Evolutionary conservation across 2,329 filamentous ascomycete genomes (phyloP).

Genomic region (Dactylellina cionopaga): DNA sequence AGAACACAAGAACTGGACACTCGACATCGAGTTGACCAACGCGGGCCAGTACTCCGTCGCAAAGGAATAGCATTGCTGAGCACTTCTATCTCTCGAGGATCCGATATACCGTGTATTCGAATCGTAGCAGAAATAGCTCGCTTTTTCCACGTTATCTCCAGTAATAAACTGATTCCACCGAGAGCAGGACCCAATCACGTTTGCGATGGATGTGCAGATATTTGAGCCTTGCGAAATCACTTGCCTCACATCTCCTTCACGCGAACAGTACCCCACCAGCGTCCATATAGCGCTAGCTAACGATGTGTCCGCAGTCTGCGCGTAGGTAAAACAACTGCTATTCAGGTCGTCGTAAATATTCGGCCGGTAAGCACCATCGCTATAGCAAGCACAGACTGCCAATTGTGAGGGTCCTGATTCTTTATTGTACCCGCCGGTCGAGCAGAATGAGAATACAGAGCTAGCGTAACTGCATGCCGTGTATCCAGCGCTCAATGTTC

Average conservation of each 20-base stretch:
- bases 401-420: slow-evolving; percentile 10
- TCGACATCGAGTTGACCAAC: slow-evolving; percentile 31
- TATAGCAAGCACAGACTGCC: slow-evolving; percentile 42
- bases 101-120: slow-evolving; percentile 39
- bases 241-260: slow-evolving; percentile 31
- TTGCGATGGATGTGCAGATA: slow-evolving; percentile 20
- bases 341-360: slow-evolving; percentile 33
- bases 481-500: slow-evolving; percentile 13
- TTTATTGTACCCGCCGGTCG: slow-evolving; percentile 18
- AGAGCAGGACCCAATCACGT: slow-evolving; percentile 34
- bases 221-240: slow-evolving; percentile 18
- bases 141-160: slow-evolving; percentile 23
- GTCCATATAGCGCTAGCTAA: slow-evolving; percentile 19
- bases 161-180: slow-evolving; percentile 29
- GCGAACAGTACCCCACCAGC: slow-evolving; percentile 32
- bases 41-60: slow-evolving; percentile 44
- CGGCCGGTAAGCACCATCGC: slow-evolving; percentile 16
- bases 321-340: slow-evolving; percentile 39
- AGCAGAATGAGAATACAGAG: slow-evolving; percentile 18
- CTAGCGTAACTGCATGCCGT: slow-evolving; percentile 28
- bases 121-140: slow-evolving; percentile 49
- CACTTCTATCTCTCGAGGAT: slow-evolving; percentile 38
- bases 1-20: slow-evolving; percentile 31
- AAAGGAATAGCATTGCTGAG: slow-evolving; percentile 34
- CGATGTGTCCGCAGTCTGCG: slow-evolving; percentile 27